Conservation (phyloP, 345 rosid species). For the Pelargonium nanum region DNA sequence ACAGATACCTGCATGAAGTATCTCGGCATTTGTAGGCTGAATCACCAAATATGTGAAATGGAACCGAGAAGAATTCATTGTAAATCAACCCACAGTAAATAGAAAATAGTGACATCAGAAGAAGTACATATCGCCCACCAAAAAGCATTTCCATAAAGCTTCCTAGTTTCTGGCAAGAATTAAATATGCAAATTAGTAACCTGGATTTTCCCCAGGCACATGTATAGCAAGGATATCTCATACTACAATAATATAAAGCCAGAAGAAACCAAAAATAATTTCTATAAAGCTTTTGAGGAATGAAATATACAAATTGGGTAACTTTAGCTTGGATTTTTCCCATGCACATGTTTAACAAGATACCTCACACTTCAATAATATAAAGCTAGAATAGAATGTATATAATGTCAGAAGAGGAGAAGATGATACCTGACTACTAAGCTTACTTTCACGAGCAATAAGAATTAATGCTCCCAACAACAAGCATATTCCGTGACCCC, state of each 20-base stretch:
- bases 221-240: background rate
- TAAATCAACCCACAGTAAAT: conserved; percentile 94
- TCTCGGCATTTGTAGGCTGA: conserved; percentile 94
- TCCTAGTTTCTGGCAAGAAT: conserved; percentile 71
- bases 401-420: background rate
- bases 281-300: background rate
- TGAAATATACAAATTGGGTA: background rate
- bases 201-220: background rate
- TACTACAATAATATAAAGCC: background rate
- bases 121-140: conserved; percentile 88
- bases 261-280: background rate
- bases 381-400: background rate
- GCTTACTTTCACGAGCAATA: conserved; percentile 72
- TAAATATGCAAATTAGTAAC: background rate
- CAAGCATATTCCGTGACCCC: conserved; percentile 99
- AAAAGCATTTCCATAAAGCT: conserved; percentile 99
- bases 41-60: conserved; percentile 86
- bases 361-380: background rate
- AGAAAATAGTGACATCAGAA: conserved; percentile 86
- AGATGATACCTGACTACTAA: conserved; percentile 52
- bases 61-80: conserved; percentile 95
- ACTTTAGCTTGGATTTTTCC: background rate
- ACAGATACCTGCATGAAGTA: conserved; percentile 58
- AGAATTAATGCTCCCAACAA: conserved; percentile 83
- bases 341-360: background rate